Conservation (phyloP, 176 grass and related monocot genomes). For the Olyra latifolia region DNA sequence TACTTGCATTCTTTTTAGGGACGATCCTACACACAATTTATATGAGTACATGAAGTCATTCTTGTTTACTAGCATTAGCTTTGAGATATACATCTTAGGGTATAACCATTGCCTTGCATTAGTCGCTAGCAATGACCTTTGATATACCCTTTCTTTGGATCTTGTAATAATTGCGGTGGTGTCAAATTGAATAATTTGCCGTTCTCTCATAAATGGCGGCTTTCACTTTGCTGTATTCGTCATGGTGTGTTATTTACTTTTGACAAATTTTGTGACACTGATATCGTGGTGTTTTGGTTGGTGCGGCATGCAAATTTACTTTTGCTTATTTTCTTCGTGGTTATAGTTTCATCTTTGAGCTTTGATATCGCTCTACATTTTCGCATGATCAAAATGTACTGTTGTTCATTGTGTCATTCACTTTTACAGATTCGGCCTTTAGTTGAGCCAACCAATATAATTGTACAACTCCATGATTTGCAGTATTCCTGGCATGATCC, state of each 20-base stretch:
- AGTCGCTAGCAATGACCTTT: not conserved
- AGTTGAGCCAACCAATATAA: slow-evolving; percentile 75
- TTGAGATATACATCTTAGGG: not conserved
- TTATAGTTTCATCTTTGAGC: slow-evolving; percentile 17
- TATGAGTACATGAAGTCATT: not conserved
- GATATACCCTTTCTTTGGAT: not conserved
- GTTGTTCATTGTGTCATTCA: not conserved
- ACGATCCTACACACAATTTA: not conserved
- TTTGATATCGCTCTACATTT: slow-evolving; percentile 27
- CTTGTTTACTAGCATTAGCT: not conserved
- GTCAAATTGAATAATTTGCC: not conserved
- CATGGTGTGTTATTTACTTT: slow-evolving; percentile 23
- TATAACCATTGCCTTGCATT: not conserved
- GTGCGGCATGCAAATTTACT: slow-evolving; percentile 79
- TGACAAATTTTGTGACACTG: slow-evolving; percentile 43
- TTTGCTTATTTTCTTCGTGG: slow-evolving; percentile 97
- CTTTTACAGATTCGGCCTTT: slow-evolving; percentile 79
- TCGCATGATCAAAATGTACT: slow-evolving; percentile 10
- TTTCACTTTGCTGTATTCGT: not conserved
- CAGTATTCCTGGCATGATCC: slow-evolving; percentile 86
- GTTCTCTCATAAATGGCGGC: not conserved
- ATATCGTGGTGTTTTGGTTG: slow-evolving; percentile 89
- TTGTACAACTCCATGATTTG: slow-evolving; percentile 64
- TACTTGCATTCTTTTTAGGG: not conserved
- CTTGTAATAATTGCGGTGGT: not conserved